Percentiles rank a stretch among this genome's conserved stretches.
phyloP scores from a whole-genome alignment of 169 alveolate species.

The Plasmodium cynomolgi region DNA sequence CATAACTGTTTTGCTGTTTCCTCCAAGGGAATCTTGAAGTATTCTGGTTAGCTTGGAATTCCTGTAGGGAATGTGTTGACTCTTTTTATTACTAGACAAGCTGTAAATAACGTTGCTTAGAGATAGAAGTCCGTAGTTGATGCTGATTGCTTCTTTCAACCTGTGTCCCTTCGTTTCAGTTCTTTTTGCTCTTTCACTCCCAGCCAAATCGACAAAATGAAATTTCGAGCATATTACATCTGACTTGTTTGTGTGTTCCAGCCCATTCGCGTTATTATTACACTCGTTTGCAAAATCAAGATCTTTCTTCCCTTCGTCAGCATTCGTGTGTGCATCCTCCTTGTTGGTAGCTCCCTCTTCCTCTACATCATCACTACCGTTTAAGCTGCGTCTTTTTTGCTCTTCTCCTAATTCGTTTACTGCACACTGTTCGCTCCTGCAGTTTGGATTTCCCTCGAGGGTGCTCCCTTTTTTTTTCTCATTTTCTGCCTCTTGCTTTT shows the following conservation, averaged over 20 bases:
- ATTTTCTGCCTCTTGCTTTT: not conserved
- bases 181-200: constrained; percentile 87
- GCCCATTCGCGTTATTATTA: not conserved
- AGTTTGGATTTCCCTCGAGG: constrained; percentile 54
- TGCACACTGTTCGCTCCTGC: not conserved
- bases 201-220: constrained; percentile 88
- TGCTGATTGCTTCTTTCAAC: constrained; percentile 84
- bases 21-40: constrained; percentile 92
- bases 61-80: constrained; percentile 88
- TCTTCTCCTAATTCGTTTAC: constrained; percentile 81
- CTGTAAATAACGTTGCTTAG: constrained; percentile 74
- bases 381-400: not conserved
- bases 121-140: constrained; percentile 78
- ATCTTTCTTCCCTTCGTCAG: not conserved
- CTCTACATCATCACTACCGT: constrained; percentile 10
- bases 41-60: constrained; percentile 92
- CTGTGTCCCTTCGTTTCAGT: constrained; percentile 87
- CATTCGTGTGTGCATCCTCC: not conserved
- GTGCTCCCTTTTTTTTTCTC: constrained; percentile 3
- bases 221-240: constrained; percentile 57
- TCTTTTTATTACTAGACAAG: constrained; percentile 54
- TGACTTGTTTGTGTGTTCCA: not conserved
- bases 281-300: not conserved
- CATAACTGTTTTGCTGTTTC: constrained; percentile 92
- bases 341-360: constrained; percentile 35